phyloP scores from a whole-genome alignment of 768 basidiomycete genomes.

The Serendipita indica region DNA sequence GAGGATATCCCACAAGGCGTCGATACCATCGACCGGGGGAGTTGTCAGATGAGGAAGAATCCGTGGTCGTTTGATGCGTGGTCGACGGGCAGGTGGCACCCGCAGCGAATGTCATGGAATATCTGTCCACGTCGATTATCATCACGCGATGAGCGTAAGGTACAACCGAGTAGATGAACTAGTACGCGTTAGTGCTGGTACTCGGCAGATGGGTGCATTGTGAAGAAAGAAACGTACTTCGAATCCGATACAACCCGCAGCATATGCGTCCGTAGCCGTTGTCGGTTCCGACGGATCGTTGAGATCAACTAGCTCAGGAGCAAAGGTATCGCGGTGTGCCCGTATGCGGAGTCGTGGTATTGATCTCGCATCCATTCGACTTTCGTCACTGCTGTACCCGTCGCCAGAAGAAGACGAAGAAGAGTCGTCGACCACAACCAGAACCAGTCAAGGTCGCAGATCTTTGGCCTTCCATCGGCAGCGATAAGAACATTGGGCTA shows the following conservation, averaged over 20 bases:
- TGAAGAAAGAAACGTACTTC: neutral
- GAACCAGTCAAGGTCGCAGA: neutral
- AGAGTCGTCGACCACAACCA: neutral
- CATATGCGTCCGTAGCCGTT: neutral
- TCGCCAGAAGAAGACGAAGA: too few species aligned
- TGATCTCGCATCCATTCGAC: too few species aligned
- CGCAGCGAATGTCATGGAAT: neutral
- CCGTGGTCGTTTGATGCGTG: too few species aligned
- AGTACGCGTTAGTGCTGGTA: too few species aligned
- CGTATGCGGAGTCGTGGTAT: neutral
- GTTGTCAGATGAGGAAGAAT: too few species aligned
- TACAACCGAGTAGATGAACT: neutral
- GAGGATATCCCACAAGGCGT: too few species aligned
- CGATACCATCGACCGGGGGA: too few species aligned
- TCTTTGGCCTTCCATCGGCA: neutral
- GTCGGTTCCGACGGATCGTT: neutral
- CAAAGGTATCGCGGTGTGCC: neutral
- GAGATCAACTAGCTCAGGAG: neutral
- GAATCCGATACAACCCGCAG: neutral
- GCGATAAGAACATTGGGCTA: neutral
- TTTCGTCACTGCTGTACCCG: neutral
- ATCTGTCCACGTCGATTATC: neutral
- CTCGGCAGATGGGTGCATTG: neutral
- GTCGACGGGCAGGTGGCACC: neutral
- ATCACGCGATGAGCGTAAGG: neutral